Base-by-base conservation (phyloP, 176 grass and related monocot species). In the Cenchrus purpureus region DNA sequence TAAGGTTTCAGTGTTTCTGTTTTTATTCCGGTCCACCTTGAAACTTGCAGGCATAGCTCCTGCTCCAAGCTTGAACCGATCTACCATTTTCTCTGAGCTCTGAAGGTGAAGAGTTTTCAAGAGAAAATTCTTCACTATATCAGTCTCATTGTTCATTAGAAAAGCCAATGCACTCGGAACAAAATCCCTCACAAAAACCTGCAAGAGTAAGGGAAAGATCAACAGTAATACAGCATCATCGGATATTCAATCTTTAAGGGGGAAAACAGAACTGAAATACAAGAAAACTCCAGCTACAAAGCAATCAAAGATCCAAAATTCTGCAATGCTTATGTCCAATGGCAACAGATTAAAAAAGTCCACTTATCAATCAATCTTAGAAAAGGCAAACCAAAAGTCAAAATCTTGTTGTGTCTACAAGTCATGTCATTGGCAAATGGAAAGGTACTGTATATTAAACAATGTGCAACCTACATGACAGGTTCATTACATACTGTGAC, bases 21-120 rank as follows among this genome's bases (percentile, higher is more conserved):
- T 65, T 5, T 81, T 51, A 56, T 91, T 89, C 59, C 91, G 92
- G 81, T 87, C 84, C 54, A 98, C 95, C 85, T 98, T 95, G 77
- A 98, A 98, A 87, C 95, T 98, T 52, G 95, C 95, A 66, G 95
- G 95, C 93, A 98, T 95, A 10, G 86, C 95, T 79, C 95, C 95
- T 85, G 92, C 87, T 69, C 95, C 95, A 58, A 98, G 92, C 83
- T 98, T 98, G 89, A 98, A 98, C 1, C 93, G 91, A 48, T 98
- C 95, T 45, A 98, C 85, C 84, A 87, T 95, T 74, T 98, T 98
- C 73, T 98, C 95, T 45, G 87, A 93, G 67, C 91, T 91, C 79
- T 98, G 95, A 72, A 98, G 89, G 42, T 90, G 93, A 45, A 98
- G 80, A 51, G 95, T 98, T 82, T 90, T 95, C 59, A 90, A 79